These are phyloP conservation scores for Erodium trifolium DNA, from an alignment of 441 rosid species.

Conservation along the genomic window DNA sequence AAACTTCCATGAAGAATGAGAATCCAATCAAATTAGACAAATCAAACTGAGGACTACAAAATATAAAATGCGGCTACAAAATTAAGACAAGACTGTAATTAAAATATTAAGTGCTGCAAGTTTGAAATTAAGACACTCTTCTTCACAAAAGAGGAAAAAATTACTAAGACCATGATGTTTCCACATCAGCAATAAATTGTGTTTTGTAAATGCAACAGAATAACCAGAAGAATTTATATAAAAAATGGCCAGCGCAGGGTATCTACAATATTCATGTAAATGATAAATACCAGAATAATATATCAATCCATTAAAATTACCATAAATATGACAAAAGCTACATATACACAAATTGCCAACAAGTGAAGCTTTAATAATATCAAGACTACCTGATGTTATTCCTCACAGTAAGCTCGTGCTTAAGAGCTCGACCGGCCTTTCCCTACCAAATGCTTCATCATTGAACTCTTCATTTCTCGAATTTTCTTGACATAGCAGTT, in stretches of 20 bases:
- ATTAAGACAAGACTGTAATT: too few relatives aligned
- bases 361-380: neutral
- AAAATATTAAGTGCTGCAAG: neutral
- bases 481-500: conserved; percentile 73
- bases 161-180: neutral
- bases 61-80: neutral
- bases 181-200: neutral
- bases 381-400: conserved; percentile 34
- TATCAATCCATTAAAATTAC: neutral
- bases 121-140: neutral
- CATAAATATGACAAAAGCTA: neutral
- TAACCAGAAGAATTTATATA: neutral
- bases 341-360: neutral
- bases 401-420: conserved; percentile 41
- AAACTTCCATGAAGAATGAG: neutral
- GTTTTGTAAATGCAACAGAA: neutral
- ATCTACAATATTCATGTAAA: neutral
- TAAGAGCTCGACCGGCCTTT: conserved; percentile 25
- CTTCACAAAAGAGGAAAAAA: neutral
- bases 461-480: conserved; percentile 82
- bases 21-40: neutral
- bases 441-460: too few relatives aligned
- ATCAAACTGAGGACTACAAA: neutral
- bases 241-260: neutral
- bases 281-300: neutral